Conservation (phyloP, 192 early-diverging fungal species). For the Gigaspora rosea region DNA sequence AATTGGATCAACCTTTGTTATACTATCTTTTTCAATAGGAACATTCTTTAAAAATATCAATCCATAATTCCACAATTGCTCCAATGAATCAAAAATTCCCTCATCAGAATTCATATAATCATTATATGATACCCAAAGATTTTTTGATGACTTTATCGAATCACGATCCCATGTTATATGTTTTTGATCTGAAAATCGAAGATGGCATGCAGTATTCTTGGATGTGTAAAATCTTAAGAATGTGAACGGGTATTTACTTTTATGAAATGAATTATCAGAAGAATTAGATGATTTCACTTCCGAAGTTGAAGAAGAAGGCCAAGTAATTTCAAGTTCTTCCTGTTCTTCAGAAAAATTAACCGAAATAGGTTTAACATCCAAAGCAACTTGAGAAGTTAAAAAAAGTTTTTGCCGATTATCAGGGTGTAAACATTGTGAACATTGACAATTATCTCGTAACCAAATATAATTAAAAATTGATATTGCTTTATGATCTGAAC, state of each 20-base stretch:
- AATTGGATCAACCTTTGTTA: slow-evolving; percentile 45
- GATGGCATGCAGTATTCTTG: slow-evolving; percentile 2
- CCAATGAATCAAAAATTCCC: slow-evolving; percentile 55
- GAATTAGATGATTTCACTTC: not conserved
- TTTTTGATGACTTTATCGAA: slow-evolving; percentile 40
- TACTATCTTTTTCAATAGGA: slow-evolving; percentile 43
- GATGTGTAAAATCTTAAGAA: slow-evolving; percentile 38
- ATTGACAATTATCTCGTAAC: slow-evolving; percentile 65
- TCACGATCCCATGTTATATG: slow-evolving; percentile 46
- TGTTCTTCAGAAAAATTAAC: slow-evolving; percentile 32
- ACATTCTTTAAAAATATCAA: slow-evolving; percentile 67
- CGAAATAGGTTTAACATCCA: slow-evolving; percentile 44
- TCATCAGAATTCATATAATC: slow-evolving; percentile 57
- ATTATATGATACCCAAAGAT: slow-evolving; percentile 55
- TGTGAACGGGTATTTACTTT: slow-evolving; percentile 40
- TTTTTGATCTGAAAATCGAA: slow-evolving; percentile 37
- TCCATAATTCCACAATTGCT: slow-evolving; percentile 66
- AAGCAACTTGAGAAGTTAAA: slow-evolving; percentile 50
- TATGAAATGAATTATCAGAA: slow-evolving; percentile 16
- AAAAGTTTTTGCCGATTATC: slow-evolving; percentile 59
- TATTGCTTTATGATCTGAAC: not conserved
- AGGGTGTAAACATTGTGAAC: slow-evolving; percentile 58
- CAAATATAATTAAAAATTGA: slow-evolving; percentile 43
- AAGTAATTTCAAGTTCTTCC: slow-evolving; percentile 40
- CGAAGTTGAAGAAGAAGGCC: slow-evolving; percentile 29